phyloP scores from a whole-genome alignment of 192 early-diverging fungal genomes.

The Backusella mclennaniae region DNA sequence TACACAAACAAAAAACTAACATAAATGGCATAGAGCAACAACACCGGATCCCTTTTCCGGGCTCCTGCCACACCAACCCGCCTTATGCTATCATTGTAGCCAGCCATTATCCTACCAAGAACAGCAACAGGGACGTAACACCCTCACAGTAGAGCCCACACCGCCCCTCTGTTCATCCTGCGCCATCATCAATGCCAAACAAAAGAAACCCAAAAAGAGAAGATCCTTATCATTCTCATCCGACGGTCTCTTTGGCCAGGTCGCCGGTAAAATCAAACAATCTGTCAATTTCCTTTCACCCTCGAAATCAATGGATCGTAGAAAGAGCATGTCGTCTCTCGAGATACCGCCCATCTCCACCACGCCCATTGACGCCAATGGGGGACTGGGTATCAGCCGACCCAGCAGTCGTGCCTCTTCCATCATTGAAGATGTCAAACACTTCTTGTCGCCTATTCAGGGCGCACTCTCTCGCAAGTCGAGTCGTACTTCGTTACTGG shows the following conservation, averaged over 20 bases:
- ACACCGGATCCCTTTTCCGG: neutral
- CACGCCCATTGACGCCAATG: neutral
- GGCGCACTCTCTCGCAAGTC: neutral
- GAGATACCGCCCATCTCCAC: neutral
- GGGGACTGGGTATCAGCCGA: neutral
- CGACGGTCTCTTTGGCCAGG: neutral
- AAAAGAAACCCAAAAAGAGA: neutral
- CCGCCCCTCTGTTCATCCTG: neutral
- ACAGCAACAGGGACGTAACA: neutral
- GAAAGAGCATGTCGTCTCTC: conserved; percentile 4
- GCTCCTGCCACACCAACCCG: neutral
- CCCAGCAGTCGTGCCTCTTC: conserved; percentile 11
- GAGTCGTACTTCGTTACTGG: neutral
- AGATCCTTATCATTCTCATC: neutral
- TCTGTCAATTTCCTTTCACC: neutral
- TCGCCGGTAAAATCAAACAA: neutral
- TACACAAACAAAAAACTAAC: neutral
- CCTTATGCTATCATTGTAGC: neutral
- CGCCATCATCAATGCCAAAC: neutral
- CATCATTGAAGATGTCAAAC: conserved; percentile 10
- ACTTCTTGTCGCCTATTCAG: neutral
- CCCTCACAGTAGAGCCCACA: neutral
- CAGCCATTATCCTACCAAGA: neutral
- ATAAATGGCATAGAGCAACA: neutral
- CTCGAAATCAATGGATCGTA: neutral